Base-by-base conservation (phyloP, 1,139 yeast species). In the Suzukiozyma palmioleophila region DNA sequence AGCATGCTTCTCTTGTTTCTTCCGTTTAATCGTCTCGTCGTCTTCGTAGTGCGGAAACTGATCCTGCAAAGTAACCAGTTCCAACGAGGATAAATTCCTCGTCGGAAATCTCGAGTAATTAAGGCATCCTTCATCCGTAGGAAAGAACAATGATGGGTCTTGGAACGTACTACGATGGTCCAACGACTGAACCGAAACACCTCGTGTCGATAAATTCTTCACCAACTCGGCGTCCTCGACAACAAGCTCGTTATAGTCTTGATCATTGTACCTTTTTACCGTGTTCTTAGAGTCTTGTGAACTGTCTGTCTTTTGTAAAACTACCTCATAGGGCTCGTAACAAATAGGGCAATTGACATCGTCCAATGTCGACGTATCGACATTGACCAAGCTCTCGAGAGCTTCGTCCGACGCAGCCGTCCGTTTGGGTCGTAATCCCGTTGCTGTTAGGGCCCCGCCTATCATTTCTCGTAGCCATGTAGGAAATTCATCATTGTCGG, bases 291-390 rank as follows among this genome's bases (percentile, higher is more conserved):
- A 10, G n/a, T 33, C 24, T 16, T 26, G 13, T 26, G 31, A 28
- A 28, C 8, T 8, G 15, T 18, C n/a, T 26, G 10, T 11, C n/a
- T 26, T 37, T 12, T 36, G 34, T 11, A 28, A n/a, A 36, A 31
- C 14, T 24, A 37, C 32, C 35, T 59, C 68, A 40, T 63, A 66
- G 1, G 52, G 40, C n/a, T 69, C 75, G 44, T 64, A 70, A 48
- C 76, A 70, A 18, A 70, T 70, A 3, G 75, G 71, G 47, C 76
- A 70, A n/a, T 62, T 64, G 22, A 48, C 48, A 24, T 57, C 59
- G 3, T 47, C 46, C 12, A 62, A 38, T 3, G 41, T 46, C 13
- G 40, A 43, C 2, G 46, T n/a, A 14, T 56, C 58, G n/a, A 66
- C 59, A 16, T 52, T 56, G 32, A 50, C 48, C 33, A 70, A 54